Conservation (phyloP, 2,329 filamentous ascomycete genomes). For the Fusarium luffae region DNA sequence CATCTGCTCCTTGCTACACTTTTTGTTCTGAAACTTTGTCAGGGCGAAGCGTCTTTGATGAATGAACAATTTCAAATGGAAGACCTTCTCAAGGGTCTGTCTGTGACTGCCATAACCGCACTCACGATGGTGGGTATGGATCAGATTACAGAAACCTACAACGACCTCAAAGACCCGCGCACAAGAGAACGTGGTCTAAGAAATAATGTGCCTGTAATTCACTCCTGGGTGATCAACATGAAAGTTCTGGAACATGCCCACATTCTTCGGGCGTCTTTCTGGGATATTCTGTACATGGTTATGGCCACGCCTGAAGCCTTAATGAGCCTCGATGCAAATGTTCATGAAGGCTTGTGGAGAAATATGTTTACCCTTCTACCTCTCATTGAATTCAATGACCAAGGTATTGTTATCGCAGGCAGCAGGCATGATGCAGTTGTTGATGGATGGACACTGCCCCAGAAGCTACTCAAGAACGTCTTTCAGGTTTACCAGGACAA, state of each 20-base stretch:
- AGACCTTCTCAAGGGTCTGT: slow-evolving; percentile 57
- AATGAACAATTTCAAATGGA: slow-evolving; percentile 59
- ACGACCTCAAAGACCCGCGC: slow-evolving; percentile 57
- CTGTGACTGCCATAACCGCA: slow-evolving; percentile 52
- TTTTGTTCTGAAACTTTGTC: slow-evolving; percentile 58
- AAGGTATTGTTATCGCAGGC: slow-evolving; percentile 59
- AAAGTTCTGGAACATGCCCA: slow-evolving; percentile 61
- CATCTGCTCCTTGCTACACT: slow-evolving; percentile 50
- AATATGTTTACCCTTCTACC: slow-evolving; percentile 70
- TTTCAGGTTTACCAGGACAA: slow-evolving; percentile 69
- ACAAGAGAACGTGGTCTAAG: slow-evolving; percentile 64
- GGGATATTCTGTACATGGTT: slow-evolving; percentile 65
- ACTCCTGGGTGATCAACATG: slow-evolving; percentile 70
- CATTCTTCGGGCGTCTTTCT: slow-evolving; percentile 67
- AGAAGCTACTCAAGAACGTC: slow-evolving; percentile 66
- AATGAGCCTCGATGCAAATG: slow-evolving; percentile 55
- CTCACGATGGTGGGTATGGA: slow-evolving; percentile 58
- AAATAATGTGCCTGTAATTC: slow-evolving; percentile 56
- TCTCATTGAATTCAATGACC: slow-evolving; percentile 67
- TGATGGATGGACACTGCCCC: slow-evolving; percentile 71
- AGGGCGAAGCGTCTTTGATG: slow-evolving; percentile 47
- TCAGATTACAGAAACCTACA: slow-evolving; percentile 59
- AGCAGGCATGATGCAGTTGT: slow-evolving; percentile 44
- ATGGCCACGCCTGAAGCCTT: slow-evolving; percentile 53
- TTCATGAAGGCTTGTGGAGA: slow-evolving; percentile 68